Evolutionary conservation across 192 early-diverging fungal species (phyloP), one percentile per base, ranked within the genome.

Genomic region (Globomyces pollinis-pini): DNA sequence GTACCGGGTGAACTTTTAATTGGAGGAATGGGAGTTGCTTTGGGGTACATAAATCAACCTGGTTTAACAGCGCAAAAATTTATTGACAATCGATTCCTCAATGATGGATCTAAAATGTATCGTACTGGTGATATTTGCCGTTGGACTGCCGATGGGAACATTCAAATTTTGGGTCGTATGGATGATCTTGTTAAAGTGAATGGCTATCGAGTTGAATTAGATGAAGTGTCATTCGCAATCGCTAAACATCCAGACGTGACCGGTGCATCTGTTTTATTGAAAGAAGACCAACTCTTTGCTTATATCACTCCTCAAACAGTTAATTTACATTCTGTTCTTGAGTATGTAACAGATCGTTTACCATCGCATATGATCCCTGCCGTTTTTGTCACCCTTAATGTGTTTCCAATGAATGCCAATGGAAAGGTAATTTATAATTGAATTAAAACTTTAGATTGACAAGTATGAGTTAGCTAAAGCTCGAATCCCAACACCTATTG

Each of bases 21-120:
- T 28, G 70, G 65, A 15, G 79, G 79, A 0, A 12, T 50, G 7
- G 62, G 70, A 2, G 72, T 81, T 28, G 43, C 64, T 0, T 28
- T 13, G 1, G 79, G 79, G 5, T 81, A 81, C 54, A n/a, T 81
- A 21, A 68, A 68, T 21, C 38, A 58, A 6, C 58, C 62, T 23
- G 71, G 62, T n/a, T 50, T 66, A 11, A 80, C 66, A 1, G 53
- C 50, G 15, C n/a, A 42, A 39, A 66, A 60, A 35, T 81, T 81
- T 33, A 13, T 73, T 12, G 26, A 13, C 6, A 32, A 66, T 21
- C 60, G 36, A 1, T 69, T 69, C 21, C n/a, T 38, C 53, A 18
- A 65, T 47, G 43, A 33, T 31, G 60, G 66, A 38, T 20, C 24
- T 33, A 3, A n/a, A 23, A 23, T 67, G 63, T 67, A 67, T 50